These are phyloP conservation scores for Funneliformis mosseae DNA, from an alignment of 192 early-diverging fungal genomes.

Conservation along the genomic window DNA sequence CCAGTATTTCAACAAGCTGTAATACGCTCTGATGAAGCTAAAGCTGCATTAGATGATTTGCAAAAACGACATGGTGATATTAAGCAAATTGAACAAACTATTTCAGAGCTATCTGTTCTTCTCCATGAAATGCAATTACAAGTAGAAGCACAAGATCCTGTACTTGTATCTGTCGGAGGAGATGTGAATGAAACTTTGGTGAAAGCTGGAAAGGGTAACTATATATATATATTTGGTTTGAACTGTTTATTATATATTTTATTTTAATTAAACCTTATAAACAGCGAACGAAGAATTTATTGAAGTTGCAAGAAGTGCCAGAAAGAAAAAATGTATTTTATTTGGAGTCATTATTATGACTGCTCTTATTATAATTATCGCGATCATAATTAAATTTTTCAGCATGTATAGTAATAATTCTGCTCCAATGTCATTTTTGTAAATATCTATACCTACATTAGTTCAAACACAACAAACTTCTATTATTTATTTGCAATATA, in stretches of 20 bases:
- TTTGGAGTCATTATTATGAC: slow-evolving; percentile 43
- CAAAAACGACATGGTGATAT: slow-evolving; percentile 85
- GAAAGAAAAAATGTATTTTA: slow-evolving; percentile 64
- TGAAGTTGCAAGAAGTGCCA: slow-evolving; percentile 41
- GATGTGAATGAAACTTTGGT: slow-evolving; percentile 63
- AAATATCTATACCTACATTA: no score
- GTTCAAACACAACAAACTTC: no score
- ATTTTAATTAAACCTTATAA: neutral
- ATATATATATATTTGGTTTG: neutral
- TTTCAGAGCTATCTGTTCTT: slow-evolving; percentile 82
- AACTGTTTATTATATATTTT: neutral
- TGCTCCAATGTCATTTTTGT: no score
- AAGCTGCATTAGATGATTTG: slow-evolving; percentile 76
- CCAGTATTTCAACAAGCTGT: slow-evolving; percentile 54
- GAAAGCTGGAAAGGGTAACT: slow-evolving; percentile 53
- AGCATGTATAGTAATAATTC: neutral
- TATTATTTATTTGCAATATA: no score
- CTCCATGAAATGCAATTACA: slow-evolving; percentile 87
- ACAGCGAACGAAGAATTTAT: slow-evolving; percentile 58
- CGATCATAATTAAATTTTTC: slow-evolving; percentile 31
- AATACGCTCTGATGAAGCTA: slow-evolving; percentile 67
- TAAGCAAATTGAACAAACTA: slow-evolving; percentile 82
- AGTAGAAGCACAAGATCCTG: slow-evolving; percentile 73
- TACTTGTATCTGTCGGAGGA: slow-evolving; percentile 70
- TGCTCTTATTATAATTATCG: slow-evolving; percentile 47